Base-by-base conservation (phyloP, 1,284 basidiomycete species). In the Tilletia horrida region DNA sequence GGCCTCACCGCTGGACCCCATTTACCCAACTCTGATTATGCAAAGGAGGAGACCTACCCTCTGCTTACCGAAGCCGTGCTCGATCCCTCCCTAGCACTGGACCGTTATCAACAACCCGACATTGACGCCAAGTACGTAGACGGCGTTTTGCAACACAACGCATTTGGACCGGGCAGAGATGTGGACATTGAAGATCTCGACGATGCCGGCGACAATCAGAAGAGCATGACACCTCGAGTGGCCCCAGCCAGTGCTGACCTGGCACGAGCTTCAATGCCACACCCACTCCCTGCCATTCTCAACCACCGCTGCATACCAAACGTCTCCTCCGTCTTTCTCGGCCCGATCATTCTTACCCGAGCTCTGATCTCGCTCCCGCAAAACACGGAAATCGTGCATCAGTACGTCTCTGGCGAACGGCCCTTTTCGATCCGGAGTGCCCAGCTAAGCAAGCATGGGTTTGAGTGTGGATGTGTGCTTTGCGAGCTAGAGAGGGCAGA, bases 281-380 rank as follows among this genome's bases (percentile, higher is more conserved):
- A 81, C 35, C 80, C 79, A 0, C 72, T 81, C 3, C 79, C 80
- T 0, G 80, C 80, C 7, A 79, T 81, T 40, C 71, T 81, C 52
- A 81, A 81, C 71, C 80, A 81, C 63, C 72, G 76, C 0, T 81
- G 80, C 45, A 65, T 79, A 13, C 80, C 80, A 61, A 81, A 79
- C 66, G 80, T 79, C 29, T 81, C 78, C 4, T 78, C 78, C 2
- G 75, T 80, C 13, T 81, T 81, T 62, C 74, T 80, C 40, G 78
- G 77, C 66, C 74, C 81, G 57, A 69, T 79, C 48, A 76, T 81
- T 62, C 73, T 75, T 42, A 80, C 79, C 25, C 73, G 77, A 21
- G 76, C 80, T 0, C 68, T 81, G 29, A 73, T 75, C 42, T 68
- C 69, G 11, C 69, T 81, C n/a, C 61, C 63, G 11, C 64, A 67